phyloP scores from a whole-genome alignment of 1,139 yeast genomes.

The Zygosaccharomyces sapae region DNA sequence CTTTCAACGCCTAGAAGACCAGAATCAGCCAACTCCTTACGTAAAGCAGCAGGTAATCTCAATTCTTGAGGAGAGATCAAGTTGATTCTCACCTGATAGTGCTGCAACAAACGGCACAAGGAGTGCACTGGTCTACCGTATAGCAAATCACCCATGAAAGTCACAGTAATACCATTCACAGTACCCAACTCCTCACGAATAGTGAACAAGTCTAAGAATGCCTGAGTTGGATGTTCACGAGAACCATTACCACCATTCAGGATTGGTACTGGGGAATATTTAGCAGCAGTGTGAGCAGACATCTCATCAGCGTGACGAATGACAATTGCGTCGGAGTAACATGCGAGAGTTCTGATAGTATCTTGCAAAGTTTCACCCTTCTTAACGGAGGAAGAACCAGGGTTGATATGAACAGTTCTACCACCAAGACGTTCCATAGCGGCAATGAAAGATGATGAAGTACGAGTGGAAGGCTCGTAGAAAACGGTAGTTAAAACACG shows the following conservation, averaged over 20 bases:
- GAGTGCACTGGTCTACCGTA: conserved; percentile 99
- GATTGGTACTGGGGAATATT: conserved; percentile 94
- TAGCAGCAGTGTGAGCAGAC: conserved; percentile 90
- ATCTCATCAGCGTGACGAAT: conserved; percentile 93
- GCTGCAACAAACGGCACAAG: conserved; percentile 84
- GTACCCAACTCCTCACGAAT: conserved; percentile 99
- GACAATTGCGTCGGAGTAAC: conserved; percentile 95
- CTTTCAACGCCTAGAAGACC: conserved; percentile 73
- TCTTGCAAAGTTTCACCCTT: conserved; percentile 99
- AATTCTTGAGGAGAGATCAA: conserved; percentile 88
- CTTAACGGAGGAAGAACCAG: conserved; percentile 84
- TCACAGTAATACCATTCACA: conserved; percentile 94
- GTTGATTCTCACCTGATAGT: conserved; percentile 90
- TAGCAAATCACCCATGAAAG: conserved; percentile 98
- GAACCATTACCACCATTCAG: conserved; percentile 98
- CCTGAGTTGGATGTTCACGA: conserved; percentile 98
- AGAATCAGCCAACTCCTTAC: conserved; percentile 56
- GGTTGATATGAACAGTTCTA: conserved; percentile 82
- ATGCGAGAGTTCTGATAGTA: conserved; percentile 88
- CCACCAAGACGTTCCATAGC: conserved; percentile 99
- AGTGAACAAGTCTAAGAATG: conserved; percentile 92
- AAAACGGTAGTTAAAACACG: conserved; percentile 91
- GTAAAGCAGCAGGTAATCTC: conserved; percentile 70
- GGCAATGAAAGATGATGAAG: conserved; percentile 93
- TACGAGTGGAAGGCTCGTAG: conserved; percentile 97